Conservation (phyloP, 371 early-diverging fungal genomes). For the Cokeromyces recurvatus region DNA sequence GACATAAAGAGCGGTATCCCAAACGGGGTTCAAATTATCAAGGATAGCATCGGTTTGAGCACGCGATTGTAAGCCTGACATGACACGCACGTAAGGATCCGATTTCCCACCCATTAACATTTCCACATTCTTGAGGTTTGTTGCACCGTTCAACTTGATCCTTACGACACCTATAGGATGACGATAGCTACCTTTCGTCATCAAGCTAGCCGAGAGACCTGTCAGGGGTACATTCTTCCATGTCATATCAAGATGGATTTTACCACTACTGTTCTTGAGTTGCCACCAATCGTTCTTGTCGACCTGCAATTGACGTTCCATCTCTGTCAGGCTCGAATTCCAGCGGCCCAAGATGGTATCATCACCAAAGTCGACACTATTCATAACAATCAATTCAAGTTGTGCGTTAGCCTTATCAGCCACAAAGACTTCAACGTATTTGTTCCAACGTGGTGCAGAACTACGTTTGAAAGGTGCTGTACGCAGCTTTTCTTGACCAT, state of each 20-base stretch:
- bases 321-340: constrained; percentile 13
- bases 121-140: constrained; percentile 63
- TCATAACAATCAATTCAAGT: constrained; percentile 15
- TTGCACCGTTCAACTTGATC: constrained; percentile 63
- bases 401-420: constrained; percentile 15
- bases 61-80: constrained; percentile 48
- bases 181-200: constrained; percentile 25
- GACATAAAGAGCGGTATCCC: constrained; percentile 71
- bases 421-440: constrained; percentile 28
- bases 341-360: constrained; percentile 20
- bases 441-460: constrained; percentile 40
- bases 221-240: constrained; percentile 47
- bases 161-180: constrained; percentile 76
- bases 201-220: constrained; percentile 27
- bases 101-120: constrained; percentile 56
- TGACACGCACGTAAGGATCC: constrained; percentile 74
- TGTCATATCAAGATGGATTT: constrained; percentile 31
- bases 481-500: constrained; percentile 24
- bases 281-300: constrained; percentile 45
- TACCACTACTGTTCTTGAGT: constrained; percentile 32
- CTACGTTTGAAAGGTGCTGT: constrained; percentile 32
- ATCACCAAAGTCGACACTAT: constrained; percentile 23
- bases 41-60: constrained; percentile 60
- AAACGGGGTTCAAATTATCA: constrained; percentile 71
- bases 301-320: constrained; percentile 16